Evolutionary conservation across 257 asterid species (phyloP).

Genomic region (Linaria vulgaris): DNA sequence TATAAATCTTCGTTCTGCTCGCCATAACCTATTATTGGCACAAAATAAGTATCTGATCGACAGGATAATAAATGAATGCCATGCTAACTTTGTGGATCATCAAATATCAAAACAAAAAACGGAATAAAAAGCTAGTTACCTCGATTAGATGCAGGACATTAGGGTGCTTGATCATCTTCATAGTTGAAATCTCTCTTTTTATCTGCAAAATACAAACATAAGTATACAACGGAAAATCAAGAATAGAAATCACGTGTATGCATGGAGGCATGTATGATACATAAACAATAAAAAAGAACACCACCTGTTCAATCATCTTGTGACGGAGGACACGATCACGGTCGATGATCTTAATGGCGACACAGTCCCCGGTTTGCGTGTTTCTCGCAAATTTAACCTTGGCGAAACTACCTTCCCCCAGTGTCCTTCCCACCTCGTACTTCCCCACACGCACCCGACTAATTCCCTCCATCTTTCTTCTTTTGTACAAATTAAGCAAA

Average conservation of each 20-base stretch:
- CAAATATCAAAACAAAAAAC: background rate
- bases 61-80: background rate
- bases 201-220: constrained; percentile 43
- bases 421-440: constrained; percentile 72
- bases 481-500: background rate
- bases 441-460: constrained; percentile 64
- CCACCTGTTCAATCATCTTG: constrained; percentile 79
- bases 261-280: background rate
- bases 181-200: constrained; percentile 77
- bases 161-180: constrained; percentile 86
- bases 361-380: constrained; percentile 43
- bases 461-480: constrained; percentile 4
- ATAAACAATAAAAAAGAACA: too few relatives aligned
- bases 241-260: background rate
- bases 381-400: constrained; percentile 71
- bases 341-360: constrained; percentile 77
- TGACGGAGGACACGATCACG: constrained; percentile 65
- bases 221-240: background rate
- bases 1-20: constrained; percentile 77
- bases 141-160: constrained; percentile 66
- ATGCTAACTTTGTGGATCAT: background rate
- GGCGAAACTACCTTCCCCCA: constrained; percentile 77
- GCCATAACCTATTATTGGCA: constrained; percentile 63
- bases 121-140: constrained; percentile 32
- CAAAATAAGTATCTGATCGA: background rate